Conservation (phyloP, 768 basidiomycete species). For the Calocera cornea region DNA sequence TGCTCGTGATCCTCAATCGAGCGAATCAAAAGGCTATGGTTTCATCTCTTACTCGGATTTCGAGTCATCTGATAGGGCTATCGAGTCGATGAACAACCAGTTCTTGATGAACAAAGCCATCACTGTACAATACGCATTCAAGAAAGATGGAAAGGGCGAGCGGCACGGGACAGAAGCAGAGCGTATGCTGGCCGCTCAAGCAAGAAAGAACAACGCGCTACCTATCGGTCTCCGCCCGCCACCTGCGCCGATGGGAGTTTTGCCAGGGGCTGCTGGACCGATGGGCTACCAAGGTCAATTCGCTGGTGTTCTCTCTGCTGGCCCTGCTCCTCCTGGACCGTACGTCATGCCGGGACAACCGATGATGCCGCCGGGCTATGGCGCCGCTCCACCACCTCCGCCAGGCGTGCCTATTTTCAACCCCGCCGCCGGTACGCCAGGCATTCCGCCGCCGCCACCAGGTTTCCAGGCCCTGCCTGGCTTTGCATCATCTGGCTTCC, state of each 20-base stretch:
- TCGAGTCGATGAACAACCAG: conserved; percentile 94
- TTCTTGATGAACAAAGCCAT: conserved; percentile 98
- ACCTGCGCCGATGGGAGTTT: conserved; percentile 24
- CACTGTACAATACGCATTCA: conserved; percentile 95
- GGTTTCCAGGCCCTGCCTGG: conserved; percentile 12
- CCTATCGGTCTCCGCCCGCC: conserved; percentile 66
- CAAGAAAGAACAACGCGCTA: conserved; percentile 85
- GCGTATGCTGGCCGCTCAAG: conserved; percentile 86
- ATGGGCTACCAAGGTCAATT: conserved; percentile 83
- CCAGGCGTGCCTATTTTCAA: neutral
- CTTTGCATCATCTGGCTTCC: neutral
- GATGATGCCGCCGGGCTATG: neutral
- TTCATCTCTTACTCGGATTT: conserved; percentile 97
- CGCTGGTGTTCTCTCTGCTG: conserved; percentile 61
- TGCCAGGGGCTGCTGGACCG: conserved; percentile 30
- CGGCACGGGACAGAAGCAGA: conserved; percentile 96
- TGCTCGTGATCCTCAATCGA: conserved; percentile 72
- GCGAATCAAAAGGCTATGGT: conserved; percentile 89
- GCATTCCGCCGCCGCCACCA: conserved; percentile 8
- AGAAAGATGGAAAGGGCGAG: conserved; percentile 98
- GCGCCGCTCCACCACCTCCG: neutral
- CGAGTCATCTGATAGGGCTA: conserved; percentile 88
- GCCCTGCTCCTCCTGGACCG: conserved; percentile 9
- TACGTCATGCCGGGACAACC: neutral
- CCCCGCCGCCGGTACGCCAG: neutral